phyloP scores from a whole-genome alignment of 108 stramenopile genomes.

The Skeletonema marinoi region DNA sequence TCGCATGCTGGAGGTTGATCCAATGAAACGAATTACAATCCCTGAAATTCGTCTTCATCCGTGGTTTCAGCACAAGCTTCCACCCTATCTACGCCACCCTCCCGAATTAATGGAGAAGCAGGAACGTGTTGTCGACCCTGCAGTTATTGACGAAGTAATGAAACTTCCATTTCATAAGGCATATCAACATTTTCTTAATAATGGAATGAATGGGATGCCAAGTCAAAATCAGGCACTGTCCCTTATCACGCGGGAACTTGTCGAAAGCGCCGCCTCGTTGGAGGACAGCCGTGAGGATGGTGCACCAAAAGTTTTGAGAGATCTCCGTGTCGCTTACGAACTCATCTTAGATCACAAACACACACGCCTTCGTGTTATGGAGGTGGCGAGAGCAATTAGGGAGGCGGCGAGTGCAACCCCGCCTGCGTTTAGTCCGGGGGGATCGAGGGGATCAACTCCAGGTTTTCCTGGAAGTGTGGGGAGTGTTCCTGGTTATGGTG shows the following conservation, averaged over 20 bases:
- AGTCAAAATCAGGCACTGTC: slow-evolving; percentile 54
- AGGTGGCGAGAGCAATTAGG: slow-evolving; percentile 88
- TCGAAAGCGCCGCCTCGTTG: slow-evolving; percentile 78
- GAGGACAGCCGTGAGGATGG: slow-evolving; percentile 84
- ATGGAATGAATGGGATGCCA: slow-evolving; percentile 44
- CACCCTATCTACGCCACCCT: slow-evolving; percentile 94
- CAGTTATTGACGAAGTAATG: slow-evolving; percentile 92
- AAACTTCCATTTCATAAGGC: slow-evolving; percentile 89
- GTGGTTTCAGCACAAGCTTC: slow-evolving; percentile 98
- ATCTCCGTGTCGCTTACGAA: slow-evolving; percentile 96
- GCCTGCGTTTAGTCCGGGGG: slow-evolving; percentile 88
- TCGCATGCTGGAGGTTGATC: slow-evolving; percentile 99
- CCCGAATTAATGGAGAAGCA: slow-evolving; percentile 96
- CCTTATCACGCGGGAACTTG: slow-evolving; percentile 79
- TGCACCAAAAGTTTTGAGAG: slow-evolving; percentile 82
- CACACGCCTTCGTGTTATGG: slow-evolving; percentile 93
- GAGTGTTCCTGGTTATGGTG: slow-evolving; percentile 46
- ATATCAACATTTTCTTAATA: slow-evolving; percentile 54
- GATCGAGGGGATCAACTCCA: slow-evolving; percentile 84
- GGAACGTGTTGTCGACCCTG: slow-evolving; percentile 87
- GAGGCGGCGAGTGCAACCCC: slow-evolving; percentile 93
- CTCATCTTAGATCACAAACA: slow-evolving; percentile 97
- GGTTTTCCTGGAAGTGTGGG: slow-evolving; percentile 59
- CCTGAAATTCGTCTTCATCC: slow-evolving; percentile 97
- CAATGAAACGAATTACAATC: slow-evolving; percentile 99